Conservation (phyloP, 495 filamentous ascomycete genomes). For the Hyphodiscus hymeniophilus region DNA sequence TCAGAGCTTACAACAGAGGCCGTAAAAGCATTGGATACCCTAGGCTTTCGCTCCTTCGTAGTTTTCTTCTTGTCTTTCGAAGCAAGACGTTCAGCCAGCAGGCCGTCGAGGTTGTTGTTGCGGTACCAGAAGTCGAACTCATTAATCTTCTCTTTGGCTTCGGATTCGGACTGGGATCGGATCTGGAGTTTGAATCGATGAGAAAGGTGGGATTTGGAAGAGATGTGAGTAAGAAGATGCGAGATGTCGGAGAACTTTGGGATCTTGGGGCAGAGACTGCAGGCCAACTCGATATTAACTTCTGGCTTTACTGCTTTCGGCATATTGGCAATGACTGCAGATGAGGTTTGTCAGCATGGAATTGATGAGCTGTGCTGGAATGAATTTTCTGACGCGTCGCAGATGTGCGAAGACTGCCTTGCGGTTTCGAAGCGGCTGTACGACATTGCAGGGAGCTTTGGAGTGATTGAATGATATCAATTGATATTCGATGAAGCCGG, state of each 20-base stretch:
- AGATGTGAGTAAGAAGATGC: slow-evolving; percentile 79
- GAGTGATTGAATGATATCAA: too few species aligned
- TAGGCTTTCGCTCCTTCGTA: slow-evolving; percentile 14
- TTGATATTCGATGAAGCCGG: too few species aligned
- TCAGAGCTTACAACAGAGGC: too few species aligned
- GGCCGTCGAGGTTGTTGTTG: slow-evolving; percentile 48
- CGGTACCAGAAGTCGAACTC: slow-evolving; percentile 66
- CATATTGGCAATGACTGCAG: slow-evolving; percentile 5
- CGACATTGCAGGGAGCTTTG: too few species aligned
- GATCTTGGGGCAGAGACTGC: slow-evolving; percentile 69
- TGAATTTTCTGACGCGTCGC: background rate
- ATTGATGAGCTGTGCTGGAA: background rate
- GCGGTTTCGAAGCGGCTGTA: background rate
- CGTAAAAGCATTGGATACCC: background rate
- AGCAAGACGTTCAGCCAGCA: slow-evolving; percentile 63
- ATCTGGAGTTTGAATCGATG: slow-evolving; percentile 67
- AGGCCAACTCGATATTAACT: slow-evolving; percentile 51
- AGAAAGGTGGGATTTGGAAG: slow-evolving; percentile 76
- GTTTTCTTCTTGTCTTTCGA: slow-evolving; percentile 60
- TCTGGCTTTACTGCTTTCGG: slow-evolving; percentile 1
- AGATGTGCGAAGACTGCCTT: background rate
- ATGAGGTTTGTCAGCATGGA: background rate
- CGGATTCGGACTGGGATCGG: slow-evolving; percentile 46
- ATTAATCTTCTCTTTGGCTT: slow-evolving; percentile 40
- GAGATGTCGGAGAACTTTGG: slow-evolving; percentile 80